Evolutionary conservation across 202 grass and related monocot genomes (phyloP).

Genomic region (Schoenoplectus triqueter): DNA sequence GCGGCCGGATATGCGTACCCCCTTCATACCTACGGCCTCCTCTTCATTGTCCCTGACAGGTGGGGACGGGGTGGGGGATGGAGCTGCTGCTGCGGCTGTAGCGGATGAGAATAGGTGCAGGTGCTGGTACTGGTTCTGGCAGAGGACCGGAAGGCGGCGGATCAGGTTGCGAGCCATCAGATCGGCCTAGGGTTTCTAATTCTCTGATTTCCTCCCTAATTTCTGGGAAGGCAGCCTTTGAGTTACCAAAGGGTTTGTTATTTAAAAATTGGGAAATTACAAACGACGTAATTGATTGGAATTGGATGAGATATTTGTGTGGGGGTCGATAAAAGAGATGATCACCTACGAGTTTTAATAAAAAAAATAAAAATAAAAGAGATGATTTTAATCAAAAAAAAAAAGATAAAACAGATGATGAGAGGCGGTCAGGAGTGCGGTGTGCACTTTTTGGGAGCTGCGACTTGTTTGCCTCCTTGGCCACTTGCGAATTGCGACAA

Average conservation of each 20-base stretch:
- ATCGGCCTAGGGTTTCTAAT: constrained; percentile 16
- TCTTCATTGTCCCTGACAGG: constrained; percentile 30
- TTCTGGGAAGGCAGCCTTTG: not conserved
- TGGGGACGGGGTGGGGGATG: not conserved
- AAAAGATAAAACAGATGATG: not conserved
- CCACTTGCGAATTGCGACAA: not conserved
- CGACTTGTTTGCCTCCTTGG: not conserved
- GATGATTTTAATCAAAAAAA: too few relatives aligned
- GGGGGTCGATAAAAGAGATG: not conserved
- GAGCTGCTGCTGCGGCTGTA: not conserved
- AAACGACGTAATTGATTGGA: not conserved
- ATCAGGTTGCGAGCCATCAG: constrained; percentile 37
- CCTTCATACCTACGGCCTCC: constrained; percentile 54
- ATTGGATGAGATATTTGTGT: constrained; percentile 24
- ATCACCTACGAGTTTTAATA: not conserved
- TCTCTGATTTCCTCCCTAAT: constrained; percentile 26
- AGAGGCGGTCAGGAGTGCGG: not conserved
- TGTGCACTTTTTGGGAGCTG: not conserved
- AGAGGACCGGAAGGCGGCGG: constrained; percentile 34
- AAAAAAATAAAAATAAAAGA: too few relatives aligned
- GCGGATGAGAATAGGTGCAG: constrained; percentile 31
- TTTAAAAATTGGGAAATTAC: constrained; percentile 3
- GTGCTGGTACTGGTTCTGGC: constrained; percentile 3
- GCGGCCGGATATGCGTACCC: constrained; percentile 71
- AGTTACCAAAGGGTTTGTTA: not conserved